Percentiles rank a stretch among this genome's conserved stretches.
phyloP scores from a whole-genome alignment of 2,329 filamentous ascomycete species.

The Ophiostoma montium region DNA sequence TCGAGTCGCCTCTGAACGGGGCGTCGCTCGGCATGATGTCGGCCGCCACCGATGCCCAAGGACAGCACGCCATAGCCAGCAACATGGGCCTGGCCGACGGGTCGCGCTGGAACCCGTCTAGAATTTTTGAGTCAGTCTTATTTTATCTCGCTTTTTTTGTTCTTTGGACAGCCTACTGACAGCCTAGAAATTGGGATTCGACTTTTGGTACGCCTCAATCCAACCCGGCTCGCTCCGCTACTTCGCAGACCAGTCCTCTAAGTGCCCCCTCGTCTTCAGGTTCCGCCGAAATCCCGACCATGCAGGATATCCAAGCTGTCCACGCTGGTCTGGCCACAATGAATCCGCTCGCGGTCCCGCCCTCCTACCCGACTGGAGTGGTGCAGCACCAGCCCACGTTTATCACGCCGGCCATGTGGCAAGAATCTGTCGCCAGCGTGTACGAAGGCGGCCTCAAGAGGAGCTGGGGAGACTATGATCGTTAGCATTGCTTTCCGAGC shows the following conservation, averaged over 20 bases:
- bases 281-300: slow-evolving; percentile 37
- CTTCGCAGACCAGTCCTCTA: slow-evolving; percentile 35
- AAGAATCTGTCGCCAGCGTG: slow-evolving; percentile 54
- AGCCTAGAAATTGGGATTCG: slow-evolving; percentile 77
- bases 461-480: slow-evolving; percentile 44
- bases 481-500: background rate
- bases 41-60: slow-evolving; percentile 39
- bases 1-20: slow-evolving; percentile 53
- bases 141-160: background rate
- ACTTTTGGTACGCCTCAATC: slow-evolving; percentile 66
- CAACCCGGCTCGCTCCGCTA: slow-evolving; percentile 28
- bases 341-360: slow-evolving; percentile 30
- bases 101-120: slow-evolving; percentile 67
- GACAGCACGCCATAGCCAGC: slow-evolving; percentile 28
- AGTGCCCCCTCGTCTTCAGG: slow-evolving; percentile 38
- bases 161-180: background rate
- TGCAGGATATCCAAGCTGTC: slow-evolving; percentile 38
- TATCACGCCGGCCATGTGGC: slow-evolving; percentile 60
- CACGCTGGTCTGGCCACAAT: slow-evolving; percentile 30
- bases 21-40: slow-evolving; percentile 60
- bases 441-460: slow-evolving; percentile 52
- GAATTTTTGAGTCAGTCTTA: slow-evolving; percentile 87
- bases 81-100: slow-evolving; percentile 37
- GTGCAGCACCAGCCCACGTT: slow-evolving; percentile 30
- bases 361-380: slow-evolving; percentile 39